Conservation (phyloP, 495 filamentous ascomycete genomes). For the Penicillium arizonense region DNA sequence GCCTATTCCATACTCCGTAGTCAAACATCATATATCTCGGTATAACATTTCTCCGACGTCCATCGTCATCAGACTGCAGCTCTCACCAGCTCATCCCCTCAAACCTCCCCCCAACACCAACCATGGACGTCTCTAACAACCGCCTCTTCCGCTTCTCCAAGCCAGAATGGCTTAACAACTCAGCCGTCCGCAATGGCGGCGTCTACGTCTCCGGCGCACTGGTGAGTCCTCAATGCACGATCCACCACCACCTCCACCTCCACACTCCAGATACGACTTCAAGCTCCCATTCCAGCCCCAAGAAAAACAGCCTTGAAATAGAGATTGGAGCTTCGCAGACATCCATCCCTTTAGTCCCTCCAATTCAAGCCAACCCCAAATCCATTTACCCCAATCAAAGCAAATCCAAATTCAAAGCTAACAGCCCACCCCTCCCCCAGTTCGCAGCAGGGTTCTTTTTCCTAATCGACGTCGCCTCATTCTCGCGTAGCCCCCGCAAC, state of each 20-base stretch:
- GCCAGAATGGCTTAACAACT: slow-evolving; percentile 89
- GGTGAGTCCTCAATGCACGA: slow-evolving; percentile 50
- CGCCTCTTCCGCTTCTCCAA: slow-evolving; percentile 76
- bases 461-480: slow-evolving; percentile 88
- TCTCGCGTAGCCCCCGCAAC: slow-evolving; percentile 77
- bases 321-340: too few species aligned
- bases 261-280: not conserved
- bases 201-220: slow-evolving; percentile 85
- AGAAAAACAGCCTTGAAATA: too few species aligned
- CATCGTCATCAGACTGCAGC: slow-evolving; percentile 23
- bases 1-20: not conserved
- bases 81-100: slow-evolving; percentile 5
- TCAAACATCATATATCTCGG: slow-evolving; percentile 4
- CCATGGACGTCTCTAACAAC: slow-evolving; percentile 53
- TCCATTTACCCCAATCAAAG: too few species aligned
- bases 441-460: slow-evolving; percentile 97
- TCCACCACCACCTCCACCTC: not conserved
- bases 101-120: slow-evolving; percentile 35
- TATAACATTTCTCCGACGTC: slow-evolving; percentile 15
- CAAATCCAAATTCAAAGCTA: slow-evolving; percentile 7
- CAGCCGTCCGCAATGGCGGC: slow-evolving; percentile 74
- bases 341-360: too few species aligned
- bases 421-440: slow-evolving; percentile 43
- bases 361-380: too few species aligned
- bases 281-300: not conserved